Base-by-base conservation (phyloP, 2,329 filamentous ascomycete genomes). In the Fusarium burgessii region DNA sequence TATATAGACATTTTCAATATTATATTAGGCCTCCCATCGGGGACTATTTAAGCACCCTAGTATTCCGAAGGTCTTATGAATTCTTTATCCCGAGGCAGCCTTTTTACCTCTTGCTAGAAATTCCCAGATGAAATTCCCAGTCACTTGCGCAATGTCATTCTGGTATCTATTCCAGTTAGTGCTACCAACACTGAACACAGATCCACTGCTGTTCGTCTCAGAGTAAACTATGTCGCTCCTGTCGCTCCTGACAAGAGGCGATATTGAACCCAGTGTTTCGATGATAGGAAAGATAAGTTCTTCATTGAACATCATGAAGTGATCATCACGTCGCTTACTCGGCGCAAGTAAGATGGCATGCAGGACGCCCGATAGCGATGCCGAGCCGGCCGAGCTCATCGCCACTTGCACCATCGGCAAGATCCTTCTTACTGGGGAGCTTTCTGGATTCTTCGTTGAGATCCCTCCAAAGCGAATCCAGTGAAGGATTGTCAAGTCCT, bases 301-400 rank as follows among this genome's bases (percentile, higher is more conserved):
- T 4, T 49, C 45, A 12, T 32, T 49, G 14, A 49, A 33, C 7
- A 49, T 14, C 45, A 49, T 49, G 6, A 49, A 49, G 32, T 32
- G 45, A 5, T 17, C 45, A 49, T 49, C 45, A 6, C 20, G 45
- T 2, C 45, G n/a, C 7, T 33, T 27, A 1, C 45, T 49, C 2
- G 27, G 45, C 17, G 45, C 27, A 49, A 49, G 45, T 7, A 49
- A 23, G n/a, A 49, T 17, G 0, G n/a, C 45, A 17, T 33, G 27
- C 27, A 0, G 45, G 45, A 9, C 45, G 32, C 0, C 45, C n/a
- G 1, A 33, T 33, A 1, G 27, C 7, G 0, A 33, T 7, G 6
- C 32, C 45, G 9, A 49, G 14, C 17, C 45, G 45, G 9, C 32
- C 45, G 14, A 49, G 45, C 14, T 33, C 45, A 23, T 49, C 45